These are phyloP conservation scores for Pisolithus sp. DNA, from an alignment of 768 basidiomycete species.

Conservation along the genomic window DNA sequence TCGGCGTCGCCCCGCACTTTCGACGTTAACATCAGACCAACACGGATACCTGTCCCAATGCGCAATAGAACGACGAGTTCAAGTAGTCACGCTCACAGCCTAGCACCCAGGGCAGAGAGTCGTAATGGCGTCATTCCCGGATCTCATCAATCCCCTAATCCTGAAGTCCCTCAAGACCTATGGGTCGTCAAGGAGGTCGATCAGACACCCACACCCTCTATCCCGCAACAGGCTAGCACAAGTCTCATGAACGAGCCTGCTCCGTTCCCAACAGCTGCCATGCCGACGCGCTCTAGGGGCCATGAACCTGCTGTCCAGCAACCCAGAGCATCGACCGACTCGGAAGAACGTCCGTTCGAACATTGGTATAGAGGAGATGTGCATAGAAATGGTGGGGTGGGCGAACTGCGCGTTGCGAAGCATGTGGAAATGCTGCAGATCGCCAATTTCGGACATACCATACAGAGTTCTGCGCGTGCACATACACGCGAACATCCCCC, in stretches of 20 bases:
- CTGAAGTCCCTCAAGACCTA: constrained; percentile 26
- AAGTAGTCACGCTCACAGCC: constrained; percentile 33
- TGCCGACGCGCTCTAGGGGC: constrained; percentile 33
- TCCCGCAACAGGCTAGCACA: constrained; percentile 38
- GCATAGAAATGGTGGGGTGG: constrained; percentile 83
- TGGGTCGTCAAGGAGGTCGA: constrained; percentile 24
- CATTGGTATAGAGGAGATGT: constrained; percentile 90
- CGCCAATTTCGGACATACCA: constrained; percentile 72
- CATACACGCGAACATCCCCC: constrained; percentile 23
- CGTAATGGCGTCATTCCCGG: constrained; percentile 25
- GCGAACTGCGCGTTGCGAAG: constrained; percentile 68
- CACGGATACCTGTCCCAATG: constrained; percentile 43
- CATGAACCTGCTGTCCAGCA: constrained; percentile 29
- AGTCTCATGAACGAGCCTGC: constrained; percentile 59
- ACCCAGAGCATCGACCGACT: constrained; percentile 61
- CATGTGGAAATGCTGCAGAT: constrained; percentile 84
- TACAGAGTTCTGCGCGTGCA: constrained; percentile 28
- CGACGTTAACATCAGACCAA: constrained; percentile 33
- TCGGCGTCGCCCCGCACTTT: constrained; percentile 40
- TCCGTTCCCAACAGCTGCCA: constrained; percentile 47
- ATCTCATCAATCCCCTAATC: constrained; percentile 20
- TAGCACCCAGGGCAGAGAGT: constrained; percentile 32
- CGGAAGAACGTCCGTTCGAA: constrained; percentile 78
- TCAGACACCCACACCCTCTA: constrained; percentile 27
- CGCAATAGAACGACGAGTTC: constrained; percentile 36